Conservation (phyloP, 1,284 basidiomycete genomes). For the Cryptococcus sp. region DNA sequence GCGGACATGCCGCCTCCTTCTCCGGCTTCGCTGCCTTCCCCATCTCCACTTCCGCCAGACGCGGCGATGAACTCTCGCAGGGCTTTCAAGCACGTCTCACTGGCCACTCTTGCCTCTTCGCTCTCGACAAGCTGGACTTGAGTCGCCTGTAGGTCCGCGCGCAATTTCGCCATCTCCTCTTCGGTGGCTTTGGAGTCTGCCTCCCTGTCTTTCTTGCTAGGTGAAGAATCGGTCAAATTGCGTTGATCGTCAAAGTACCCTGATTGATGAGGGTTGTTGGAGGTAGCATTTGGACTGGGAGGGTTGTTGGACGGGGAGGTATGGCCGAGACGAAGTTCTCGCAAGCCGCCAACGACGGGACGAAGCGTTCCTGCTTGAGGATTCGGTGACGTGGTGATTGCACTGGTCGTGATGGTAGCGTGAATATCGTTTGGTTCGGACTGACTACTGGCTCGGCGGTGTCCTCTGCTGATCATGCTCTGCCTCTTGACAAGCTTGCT, state of each 20-base stretch:
- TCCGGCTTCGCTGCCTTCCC: background rate
- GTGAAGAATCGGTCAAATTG: conserved; percentile 2
- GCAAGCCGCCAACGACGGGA: conserved; percentile 28
- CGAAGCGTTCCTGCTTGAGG: conserved; percentile 7
- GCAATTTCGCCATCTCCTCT: conserved; percentile 62
- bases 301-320: conserved; percentile 9
- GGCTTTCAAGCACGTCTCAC: conserved; percentile 78
- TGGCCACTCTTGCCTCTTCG: conserved; percentile 79
- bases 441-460: conserved; percentile 26
- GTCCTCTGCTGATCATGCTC: conserved; percentile 20
- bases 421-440: conserved; percentile 18
- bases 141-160: conserved; percentile 63
- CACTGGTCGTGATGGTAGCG: conserved; percentile 1
- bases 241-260: conserved; percentile 20
- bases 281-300: conserved; percentile 8
- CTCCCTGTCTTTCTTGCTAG: conserved; percentile 12
- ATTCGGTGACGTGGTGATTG: conserved; percentile 8
- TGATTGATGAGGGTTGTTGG: conserved; percentile 8
- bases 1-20: conserved; percentile 11
- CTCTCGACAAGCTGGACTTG: conserved; percentile 69
- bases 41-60: conserved; percentile 1
- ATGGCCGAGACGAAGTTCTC: conserved; percentile 43
- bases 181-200: conserved; percentile 1
- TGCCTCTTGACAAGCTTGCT: conserved; percentile 16
- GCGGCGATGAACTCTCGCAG: conserved; percentile 77